These are phyloP conservation scores for Citrus medica DNA, from an alignment of 345 rosid genomes.

Conservation along the genomic window DNA sequence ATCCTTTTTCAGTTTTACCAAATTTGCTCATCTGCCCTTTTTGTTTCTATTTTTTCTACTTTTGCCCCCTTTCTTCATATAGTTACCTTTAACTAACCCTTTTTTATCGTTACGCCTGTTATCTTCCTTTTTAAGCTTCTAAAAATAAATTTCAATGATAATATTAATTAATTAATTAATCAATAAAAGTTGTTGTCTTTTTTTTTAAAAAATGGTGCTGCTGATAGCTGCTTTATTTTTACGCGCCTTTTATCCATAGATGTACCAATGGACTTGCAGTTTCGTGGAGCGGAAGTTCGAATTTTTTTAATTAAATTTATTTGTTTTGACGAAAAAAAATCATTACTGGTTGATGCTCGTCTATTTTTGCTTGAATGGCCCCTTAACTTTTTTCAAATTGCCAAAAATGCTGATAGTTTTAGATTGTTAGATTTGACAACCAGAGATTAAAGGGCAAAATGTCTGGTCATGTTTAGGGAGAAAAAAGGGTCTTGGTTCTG, in stretches of 20 bases:
- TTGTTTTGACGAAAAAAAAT: too few relatives aligned
- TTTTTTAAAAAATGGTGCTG: not conserved
- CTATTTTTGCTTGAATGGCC: not conserved
- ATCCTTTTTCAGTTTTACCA: not conserved
- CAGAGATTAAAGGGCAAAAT: not conserved
- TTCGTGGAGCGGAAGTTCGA: not conserved
- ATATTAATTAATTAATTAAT: not conserved
- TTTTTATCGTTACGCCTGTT: too few relatives aligned
- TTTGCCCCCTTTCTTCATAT: too few relatives aligned
- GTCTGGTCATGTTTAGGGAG: not conserved
- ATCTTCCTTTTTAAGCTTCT: not conserved
- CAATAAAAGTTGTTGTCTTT: not conserved
- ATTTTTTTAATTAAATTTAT: too few relatives aligned
- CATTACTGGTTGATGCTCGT: not conserved
- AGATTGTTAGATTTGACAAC: not conserved
- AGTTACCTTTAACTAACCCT: too few relatives aligned
- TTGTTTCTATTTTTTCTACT: not conserved
- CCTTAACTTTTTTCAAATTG: not conserved
- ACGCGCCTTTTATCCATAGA: conserved; percentile 4
- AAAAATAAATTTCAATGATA: too few relatives aligned
- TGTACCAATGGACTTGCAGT: conserved; percentile 5
- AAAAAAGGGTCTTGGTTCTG: not conserved
- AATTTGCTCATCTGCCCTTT: conserved; percentile 5
- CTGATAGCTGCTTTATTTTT: conserved; percentile 12
- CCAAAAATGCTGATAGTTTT: not conserved